Evolutionary conservation across 257 asterid species (phyloP).

Genomic region (Solanum sejunctum): DNA sequence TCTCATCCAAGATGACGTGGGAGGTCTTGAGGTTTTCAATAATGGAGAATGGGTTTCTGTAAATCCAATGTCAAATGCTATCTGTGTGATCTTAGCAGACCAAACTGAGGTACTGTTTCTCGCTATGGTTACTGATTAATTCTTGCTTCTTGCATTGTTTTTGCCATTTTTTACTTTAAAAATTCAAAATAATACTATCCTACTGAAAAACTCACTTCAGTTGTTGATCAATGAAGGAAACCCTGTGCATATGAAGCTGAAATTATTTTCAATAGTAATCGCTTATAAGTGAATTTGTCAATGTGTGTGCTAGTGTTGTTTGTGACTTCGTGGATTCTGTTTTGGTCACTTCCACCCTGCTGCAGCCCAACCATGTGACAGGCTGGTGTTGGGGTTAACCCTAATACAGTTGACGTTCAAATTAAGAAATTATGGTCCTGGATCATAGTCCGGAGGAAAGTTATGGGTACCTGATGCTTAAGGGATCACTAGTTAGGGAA

Average conservation of each 20-base stretch:
- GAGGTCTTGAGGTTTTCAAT: slow-evolving; percentile 78
- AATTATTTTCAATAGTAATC: not conserved
- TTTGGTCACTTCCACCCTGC: not conserved
- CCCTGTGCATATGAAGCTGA: not conserved
- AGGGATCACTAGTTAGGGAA: not conserved
- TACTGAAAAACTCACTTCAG: not conserved
- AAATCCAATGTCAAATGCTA: slow-evolving; percentile 47
- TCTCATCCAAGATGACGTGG: slow-evolving; percentile 90
- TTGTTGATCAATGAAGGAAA: not conserved
- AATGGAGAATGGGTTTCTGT: slow-evolving; percentile 72
- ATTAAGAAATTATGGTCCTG: not conserved
- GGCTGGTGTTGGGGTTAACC: not conserved
- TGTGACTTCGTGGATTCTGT: not conserved
- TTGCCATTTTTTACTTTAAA: not conserved
- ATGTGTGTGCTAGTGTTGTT: not conserved
- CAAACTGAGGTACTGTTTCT: slow-evolving; percentile 71
- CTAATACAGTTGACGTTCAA: not conserved
- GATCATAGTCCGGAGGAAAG: not conserved
- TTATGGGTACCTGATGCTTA: not conserved
- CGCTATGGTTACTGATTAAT: not conserved
- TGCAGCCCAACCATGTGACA: not conserved
- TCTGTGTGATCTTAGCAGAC: slow-evolving; percentile 74
- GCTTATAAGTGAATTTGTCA: not conserved
- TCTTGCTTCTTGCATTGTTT: not conserved
- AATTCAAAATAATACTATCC: not conserved